Base-by-base conservation (phyloP, 2,329 filamentous ascomycete species). In the Tolypocladium album region DNA sequence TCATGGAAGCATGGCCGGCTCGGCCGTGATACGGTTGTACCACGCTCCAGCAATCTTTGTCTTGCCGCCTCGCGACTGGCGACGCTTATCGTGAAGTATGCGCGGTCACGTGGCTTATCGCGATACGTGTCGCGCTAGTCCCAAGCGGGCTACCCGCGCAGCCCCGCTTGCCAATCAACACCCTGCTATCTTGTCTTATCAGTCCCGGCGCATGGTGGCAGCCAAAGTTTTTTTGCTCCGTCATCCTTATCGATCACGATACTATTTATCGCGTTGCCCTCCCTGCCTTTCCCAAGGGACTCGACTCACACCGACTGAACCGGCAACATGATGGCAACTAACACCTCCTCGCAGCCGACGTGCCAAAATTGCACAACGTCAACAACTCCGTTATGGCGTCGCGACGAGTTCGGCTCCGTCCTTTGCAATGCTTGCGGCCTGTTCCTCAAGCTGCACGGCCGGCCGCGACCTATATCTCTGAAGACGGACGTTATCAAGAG, bases 401-500 rank as follows among this genome's bases (percentile, higher is more conserved):
- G 94, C 78, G 94, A 99, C 81, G 94, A 99, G 79, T 86, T 88
- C 69, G 94, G 94, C 66, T 89, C 92, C 0, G 93, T 99, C 43
- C 88, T 99, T 58, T 99, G 94, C 86, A 99, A 99, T 78, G 94
- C 94, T 70, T 99, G 94, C 76, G 94, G 94, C 62, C 83, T 99
- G 60, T 99, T 97, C 76, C 83, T 97, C 69, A 99, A 99, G 82
- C 83, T 99, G 67, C 94, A 99, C 73, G 92, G 92, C 64, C 89
- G 92, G 34, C 86, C 94, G 62, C 88, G 94, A 60, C 94, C 94
- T 67, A 97, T 96, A 73, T 96, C 90, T 68, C 83, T 99, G 68
- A 99, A 99, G 82, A 97, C 94, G 56, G 94, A 99, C 79, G 93
- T 97, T 67, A 99, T 99, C 79, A 99, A 99, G 81, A 97, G 92